phyloP scores from a whole-genome alignment of 192 early-diverging fungal species.

The Neocallimastix lanati region DNA sequence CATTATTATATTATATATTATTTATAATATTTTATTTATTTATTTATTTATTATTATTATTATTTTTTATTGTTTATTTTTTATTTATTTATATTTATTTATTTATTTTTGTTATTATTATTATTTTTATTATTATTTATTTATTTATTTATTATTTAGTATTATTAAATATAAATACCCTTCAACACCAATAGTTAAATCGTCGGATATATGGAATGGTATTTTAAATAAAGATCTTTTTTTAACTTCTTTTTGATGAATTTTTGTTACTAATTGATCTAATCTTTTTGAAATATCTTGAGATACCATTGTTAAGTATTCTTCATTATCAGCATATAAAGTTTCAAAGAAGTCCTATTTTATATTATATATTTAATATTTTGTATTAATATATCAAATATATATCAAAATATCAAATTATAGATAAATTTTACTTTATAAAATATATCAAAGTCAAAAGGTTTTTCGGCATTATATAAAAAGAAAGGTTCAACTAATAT shows the following conservation, averaged over 20 bases:
- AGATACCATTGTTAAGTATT: neutral
- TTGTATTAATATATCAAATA: too few relatives aligned
- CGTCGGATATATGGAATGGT: conserved; percentile 37
- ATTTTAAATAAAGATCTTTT: conserved; percentile 37
- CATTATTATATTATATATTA: neutral
- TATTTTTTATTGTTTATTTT: neutral
- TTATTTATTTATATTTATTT: too few relatives aligned
- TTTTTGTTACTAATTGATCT: conserved; percentile 3
- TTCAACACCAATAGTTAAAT: conserved; percentile 44
- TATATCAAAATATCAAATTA: too few relatives aligned
- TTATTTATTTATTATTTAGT: too few relatives aligned
- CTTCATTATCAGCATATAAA: neutral
- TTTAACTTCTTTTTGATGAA: conserved; percentile 40
- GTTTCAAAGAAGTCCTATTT: neutral
- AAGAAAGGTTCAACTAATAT: neutral
- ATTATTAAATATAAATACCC: too few relatives aligned
- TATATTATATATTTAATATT: neutral
- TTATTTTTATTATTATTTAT: too few relatives aligned
- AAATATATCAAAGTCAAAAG: neutral
- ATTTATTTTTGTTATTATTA: too few relatives aligned
- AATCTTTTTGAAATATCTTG: neutral
- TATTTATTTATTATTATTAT: neutral
- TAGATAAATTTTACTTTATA: too few relatives aligned
- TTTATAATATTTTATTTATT: neutral
- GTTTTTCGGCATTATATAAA: neutral